Evolutionary conservation across 805 yeast genomes (phyloP).

Genomic region (Nakazawaea ishiwadae): DNA sequence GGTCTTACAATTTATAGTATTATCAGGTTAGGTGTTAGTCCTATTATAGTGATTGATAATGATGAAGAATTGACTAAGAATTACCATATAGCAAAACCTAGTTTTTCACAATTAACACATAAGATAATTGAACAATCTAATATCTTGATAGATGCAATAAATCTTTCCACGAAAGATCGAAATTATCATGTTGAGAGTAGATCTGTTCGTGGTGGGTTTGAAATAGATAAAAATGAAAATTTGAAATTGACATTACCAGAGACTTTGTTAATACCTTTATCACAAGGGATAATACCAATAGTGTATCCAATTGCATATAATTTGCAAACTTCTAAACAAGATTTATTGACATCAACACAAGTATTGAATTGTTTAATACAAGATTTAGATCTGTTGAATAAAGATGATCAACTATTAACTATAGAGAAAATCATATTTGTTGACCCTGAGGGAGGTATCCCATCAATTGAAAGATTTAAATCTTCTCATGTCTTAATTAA

Average conservation of each 20-base stretch:
- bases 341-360: slow-evolving; percentile 33
- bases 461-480: slow-evolving; percentile 74
- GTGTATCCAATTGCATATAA: slow-evolving; percentile 55
- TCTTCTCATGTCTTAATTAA: slow-evolving; percentile 87
- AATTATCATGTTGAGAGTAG: slow-evolving; percentile 19
- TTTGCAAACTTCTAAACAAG: slow-evolving; percentile 23
- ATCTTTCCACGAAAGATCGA: slow-evolving; percentile 12
- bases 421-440: slow-evolving; percentile 80
- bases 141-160: slow-evolving; percentile 17
- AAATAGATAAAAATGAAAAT: slow-evolving; percentile 17
- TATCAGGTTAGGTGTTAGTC: slow-evolving; percentile 65
- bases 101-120: slow-evolving; percentile 14
- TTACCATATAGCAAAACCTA: neutral
- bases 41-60: slow-evolving; percentile 59
- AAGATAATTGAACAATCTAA: slow-evolving; percentile 20
- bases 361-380: slow-evolving; percentile 33
- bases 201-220: slow-evolving; percentile 33
- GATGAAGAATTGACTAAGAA: slow-evolving; percentile 16
- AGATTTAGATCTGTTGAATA: slow-evolving; percentile 26
- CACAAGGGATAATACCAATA: slow-evolving; percentile 49
- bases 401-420: slow-evolving; percentile 27
- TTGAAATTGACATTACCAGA: slow-evolving; percentile 28
- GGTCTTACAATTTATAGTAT: slow-evolving; percentile 53
- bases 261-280: slow-evolving; percentile 35
- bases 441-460: slow-evolving; percentile 87